These are phyloP conservation scores for Dioscorea zingiberensis DNA, from an alignment of 106 monocot genomes.

Conservation along the genomic window DNA sequence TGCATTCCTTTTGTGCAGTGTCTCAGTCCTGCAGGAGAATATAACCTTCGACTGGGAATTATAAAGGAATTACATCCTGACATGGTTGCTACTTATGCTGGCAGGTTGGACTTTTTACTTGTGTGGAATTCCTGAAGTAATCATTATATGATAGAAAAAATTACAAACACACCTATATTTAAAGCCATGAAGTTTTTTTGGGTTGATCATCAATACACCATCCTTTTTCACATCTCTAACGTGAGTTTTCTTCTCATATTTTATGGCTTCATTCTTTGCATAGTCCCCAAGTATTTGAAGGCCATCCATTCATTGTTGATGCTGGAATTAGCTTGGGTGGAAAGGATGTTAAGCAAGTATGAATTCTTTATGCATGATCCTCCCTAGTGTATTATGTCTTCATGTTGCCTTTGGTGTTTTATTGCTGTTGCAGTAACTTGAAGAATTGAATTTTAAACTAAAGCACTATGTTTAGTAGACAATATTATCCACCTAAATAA, in stretches of 20 bases:
- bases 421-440: too few relatives aligned
- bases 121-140: not conserved
- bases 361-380: slow-evolving; percentile 7
- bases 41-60: slow-evolving; percentile 95
- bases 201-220: too few relatives aligned
- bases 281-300: slow-evolving; percentile 98
- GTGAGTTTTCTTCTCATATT: too few relatives aligned
- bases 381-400: not conserved
- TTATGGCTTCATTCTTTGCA: not conserved
- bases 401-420: too few relatives aligned
- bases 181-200: too few relatives aligned
- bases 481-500: too few relatives aligned
- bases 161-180: too few relatives aligned
- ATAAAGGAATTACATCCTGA: slow-evolving; percentile 97
- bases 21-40: slow-evolving; percentile 99
- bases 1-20: slow-evolving; percentile 33
- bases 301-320: slow-evolving; percentile 99
- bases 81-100: slow-evolving; percentile 91
- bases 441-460: too few relatives aligned
- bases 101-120: slow-evolving; percentile 48
- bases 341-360: slow-evolving; percentile 94
- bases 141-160: too few relatives aligned
- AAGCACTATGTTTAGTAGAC: too few relatives aligned
- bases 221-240: too few relatives aligned
- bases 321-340: slow-evolving; percentile 98